phyloP scores from a whole-genome alignment of 129 eudicot species.

The Apium graveolens region DNA sequence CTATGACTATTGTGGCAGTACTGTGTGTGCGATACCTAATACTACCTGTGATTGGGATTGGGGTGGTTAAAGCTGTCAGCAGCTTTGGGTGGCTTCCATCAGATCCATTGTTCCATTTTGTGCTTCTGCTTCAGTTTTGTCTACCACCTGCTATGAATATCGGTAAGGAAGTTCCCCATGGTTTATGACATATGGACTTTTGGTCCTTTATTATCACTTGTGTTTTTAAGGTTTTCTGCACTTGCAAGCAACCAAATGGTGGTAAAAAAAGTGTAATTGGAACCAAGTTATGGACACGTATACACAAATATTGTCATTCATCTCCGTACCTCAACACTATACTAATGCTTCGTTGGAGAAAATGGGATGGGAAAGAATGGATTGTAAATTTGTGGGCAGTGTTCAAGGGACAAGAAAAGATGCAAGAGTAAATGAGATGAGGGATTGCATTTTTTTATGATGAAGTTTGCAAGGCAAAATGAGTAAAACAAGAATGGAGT shows the following conservation, averaged over 20 bases:
- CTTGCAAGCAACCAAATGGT: not conserved
- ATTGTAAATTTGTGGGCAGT: not conserved
- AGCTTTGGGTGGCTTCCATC: slow-evolving; percentile 58
- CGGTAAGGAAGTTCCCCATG: slow-evolving; percentile 30
- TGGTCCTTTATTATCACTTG: not conserved
- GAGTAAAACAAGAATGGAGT: not conserved
- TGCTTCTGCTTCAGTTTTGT: slow-evolving; percentile 68
- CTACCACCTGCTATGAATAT: slow-evolving; percentile 91
- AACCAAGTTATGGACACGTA: not conserved
- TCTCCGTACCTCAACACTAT: not conserved
- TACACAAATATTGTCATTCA: not conserved
- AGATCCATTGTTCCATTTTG: slow-evolving; percentile 70
- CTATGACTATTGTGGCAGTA: slow-evolving; percentile 35
- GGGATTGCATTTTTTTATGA: not conserved
- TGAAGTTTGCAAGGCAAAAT: not conserved
- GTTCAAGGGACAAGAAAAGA: not conserved
- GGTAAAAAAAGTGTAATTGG: not conserved
- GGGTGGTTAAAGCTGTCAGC: slow-evolving; percentile 61
- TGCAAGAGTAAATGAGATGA: too few species aligned
- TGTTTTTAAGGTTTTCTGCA: not conserved
- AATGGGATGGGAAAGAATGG: not conserved
- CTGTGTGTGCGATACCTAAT: slow-evolving; percentile 48
- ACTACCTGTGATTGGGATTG: slow-evolving; percentile 59
- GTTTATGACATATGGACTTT: not conserved
- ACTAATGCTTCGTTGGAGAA: not conserved